Evolutionary conservation across 257 asterid species (phyloP).

Genomic region (Scutellaria minor): DNA sequence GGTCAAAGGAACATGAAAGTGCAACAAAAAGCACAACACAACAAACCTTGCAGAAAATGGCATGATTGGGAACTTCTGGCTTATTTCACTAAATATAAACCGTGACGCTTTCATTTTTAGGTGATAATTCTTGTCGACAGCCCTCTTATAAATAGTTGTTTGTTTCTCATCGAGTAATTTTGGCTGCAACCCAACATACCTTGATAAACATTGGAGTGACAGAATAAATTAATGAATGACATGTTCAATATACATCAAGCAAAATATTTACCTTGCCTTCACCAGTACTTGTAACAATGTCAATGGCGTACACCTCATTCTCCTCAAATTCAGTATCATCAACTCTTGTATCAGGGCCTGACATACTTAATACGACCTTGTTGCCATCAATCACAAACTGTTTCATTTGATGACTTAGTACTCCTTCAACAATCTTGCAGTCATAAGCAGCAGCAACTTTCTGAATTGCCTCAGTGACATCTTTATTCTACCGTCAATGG

Average conservation of each 20-base stretch:
- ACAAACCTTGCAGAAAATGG: constrained; percentile 81
- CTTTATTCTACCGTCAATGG: constrained; percentile 60
- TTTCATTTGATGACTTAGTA: constrained; percentile 92
- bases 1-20: constrained; percentile 3
- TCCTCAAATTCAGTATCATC: constrained; percentile 97
- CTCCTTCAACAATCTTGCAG: constrained; percentile 96
- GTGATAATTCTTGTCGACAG: constrained; percentile 85
- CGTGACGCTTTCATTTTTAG: constrained; percentile 94
- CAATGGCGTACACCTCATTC: constrained; percentile 85
- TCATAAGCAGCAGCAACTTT: constrained; percentile 95
- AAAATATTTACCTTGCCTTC: constrained; percentile 78
- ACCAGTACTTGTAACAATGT: constrained; percentile 90
- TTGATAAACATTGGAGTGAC: neutral
- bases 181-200: constrained; percentile 48
- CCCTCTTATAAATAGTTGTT: constrained; percentile 90
- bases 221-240: neutral
- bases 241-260: neutral
- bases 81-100: constrained; percentile 90
- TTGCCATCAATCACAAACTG: constrained; percentile 95
- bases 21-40: neutral
- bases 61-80: constrained; percentile 86
- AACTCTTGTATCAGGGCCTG: constrained; percentile 82
- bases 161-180: constrained; percentile 92
- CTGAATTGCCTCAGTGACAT: constrained; percentile 81
- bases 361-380: constrained; percentile 77